These are phyloP conservation scores for Straminergon stramineum DNA, from an alignment of 225 moss, liverwort and hornwort species.

Conservation along the genomic window DNA sequence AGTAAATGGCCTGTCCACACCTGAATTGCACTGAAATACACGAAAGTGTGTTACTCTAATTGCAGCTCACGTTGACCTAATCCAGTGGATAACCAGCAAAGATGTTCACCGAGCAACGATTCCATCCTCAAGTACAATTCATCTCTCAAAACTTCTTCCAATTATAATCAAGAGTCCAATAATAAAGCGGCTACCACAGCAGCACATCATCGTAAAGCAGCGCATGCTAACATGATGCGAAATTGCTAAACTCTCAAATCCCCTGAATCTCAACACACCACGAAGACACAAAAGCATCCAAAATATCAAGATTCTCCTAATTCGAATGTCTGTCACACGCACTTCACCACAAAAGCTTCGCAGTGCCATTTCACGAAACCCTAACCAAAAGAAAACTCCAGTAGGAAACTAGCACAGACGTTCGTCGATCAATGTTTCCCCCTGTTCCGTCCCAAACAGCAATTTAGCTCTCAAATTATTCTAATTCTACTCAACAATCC, in stretches of 20 bases:
- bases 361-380: neutral
- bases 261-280: neutral
- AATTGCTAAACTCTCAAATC: neutral
- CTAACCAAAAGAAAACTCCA: neutral
- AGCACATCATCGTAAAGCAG: neutral
- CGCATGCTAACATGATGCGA: neutral
- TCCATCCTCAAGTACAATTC: neutral
- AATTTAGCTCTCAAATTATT: neutral
- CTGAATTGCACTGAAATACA: neutral
- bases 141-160: neutral
- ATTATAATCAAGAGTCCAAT: neutral
- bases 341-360: neutral
- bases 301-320: neutral
- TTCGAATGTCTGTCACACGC: neutral
- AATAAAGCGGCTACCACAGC: neutral
- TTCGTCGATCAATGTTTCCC: neutral
- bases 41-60: neutral
- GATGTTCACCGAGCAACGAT: neutral
- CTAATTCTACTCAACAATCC: neutral
- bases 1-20: neutral
- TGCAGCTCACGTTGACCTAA: neutral
- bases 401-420: neutral
- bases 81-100: neutral
- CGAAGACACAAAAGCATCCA: neutral
- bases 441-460: neutral